Base-by-base conservation (phyloP, 2,329 filamentous ascomycete species). In the Aureobasidium subglaciale region DNA sequence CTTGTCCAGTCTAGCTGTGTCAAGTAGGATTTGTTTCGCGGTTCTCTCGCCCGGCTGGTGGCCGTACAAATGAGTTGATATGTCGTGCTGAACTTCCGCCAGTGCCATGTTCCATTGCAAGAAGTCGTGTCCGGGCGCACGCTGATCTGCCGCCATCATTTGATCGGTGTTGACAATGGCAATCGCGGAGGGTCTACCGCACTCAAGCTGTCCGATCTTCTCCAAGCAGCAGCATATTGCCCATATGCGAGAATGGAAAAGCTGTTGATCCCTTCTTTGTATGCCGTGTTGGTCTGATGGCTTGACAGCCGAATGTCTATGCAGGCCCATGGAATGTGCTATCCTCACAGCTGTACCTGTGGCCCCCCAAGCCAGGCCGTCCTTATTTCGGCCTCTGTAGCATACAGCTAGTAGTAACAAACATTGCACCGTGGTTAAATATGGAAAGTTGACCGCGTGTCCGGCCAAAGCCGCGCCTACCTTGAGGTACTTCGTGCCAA, bases 11-110 rank as follows among this genome's bases (percentile, higher is more conserved):
- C 52, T 45, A 15, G 52, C 52, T 15, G 52, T 42, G 15, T 55
- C 52, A 3, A 55, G 40, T 9, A 55, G 15, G 10, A 55, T 55
- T 15, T 55, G 34, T 22, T 41, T 55, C 8, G 27, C 38, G 4
- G 38, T 55, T 18, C 52, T 55, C 9, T 55, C 52, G 8, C 52
- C 52, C 11, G 52, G 52, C 37, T 55, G 52, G n/a, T 55, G 52
- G 9, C 40, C 52, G 29, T 55, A 55, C 7, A 55, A n/a, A n/a
- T 55, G 52, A 16, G 30, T 45, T 3, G 52, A 55, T 22, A 55
- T 55, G 9, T 55, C 52, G 24, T 55, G 38, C 29, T 55, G 52
- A 2, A 55, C 52, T 18, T 55, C 52, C 15, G 52, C 52, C 2
- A 55, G 40, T 25, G 52, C 52, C 52, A 55, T 55, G 30, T 55